Base-by-base conservation (phyloP, 345 rosid genomes). In the Aquilaria malaccensis region DNA sequence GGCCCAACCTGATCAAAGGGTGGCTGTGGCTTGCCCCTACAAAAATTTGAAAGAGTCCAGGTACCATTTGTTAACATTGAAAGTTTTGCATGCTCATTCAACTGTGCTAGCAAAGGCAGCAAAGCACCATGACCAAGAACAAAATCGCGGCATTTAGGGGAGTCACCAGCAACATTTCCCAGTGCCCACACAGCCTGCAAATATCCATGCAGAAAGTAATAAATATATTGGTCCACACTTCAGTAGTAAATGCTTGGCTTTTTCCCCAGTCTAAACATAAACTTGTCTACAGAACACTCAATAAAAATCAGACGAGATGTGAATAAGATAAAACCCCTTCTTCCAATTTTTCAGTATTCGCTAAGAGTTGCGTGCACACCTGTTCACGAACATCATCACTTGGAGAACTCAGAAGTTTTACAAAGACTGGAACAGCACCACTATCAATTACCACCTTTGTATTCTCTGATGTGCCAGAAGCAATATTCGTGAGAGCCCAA, bases 81-180 rank as follows among this genome's bases (percentile, higher is more conserved):
- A 54, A 85, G 82, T 67, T 83, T 85, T 30, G 93, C 79, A 57
- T 79, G 75, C 58, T 85, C 90, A 51, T 81, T 85, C 59, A 88
- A 82, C 50, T 85, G 96, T 51, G 86, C 75, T 64, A 88, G 72
- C 50, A 88, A 66, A 60, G 86, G 76, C 61, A 70, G 53, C 83
- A 85, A 67, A 45, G 84, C 90, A 10, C 77, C 93, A 52, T 67
- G 45, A 55, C 77, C 74, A 14, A 88, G 72, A 56, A 88, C 96
- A 59, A 73, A 62, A 69, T 87, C 95, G 59, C 95, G 88, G 45
- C 84, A 85, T 59, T 69, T 78, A 56, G 91, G 86, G 13, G 96
- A 88, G 72, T 88, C 96, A 13, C 92, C 92, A 68, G 92, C 88
- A 50, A 88, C 81, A 67, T 88, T 88, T 62, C 96, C 92, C 63